Conservation (phyloP, 495 filamentous ascomycete genomes). For the Podospora conica region DNA sequence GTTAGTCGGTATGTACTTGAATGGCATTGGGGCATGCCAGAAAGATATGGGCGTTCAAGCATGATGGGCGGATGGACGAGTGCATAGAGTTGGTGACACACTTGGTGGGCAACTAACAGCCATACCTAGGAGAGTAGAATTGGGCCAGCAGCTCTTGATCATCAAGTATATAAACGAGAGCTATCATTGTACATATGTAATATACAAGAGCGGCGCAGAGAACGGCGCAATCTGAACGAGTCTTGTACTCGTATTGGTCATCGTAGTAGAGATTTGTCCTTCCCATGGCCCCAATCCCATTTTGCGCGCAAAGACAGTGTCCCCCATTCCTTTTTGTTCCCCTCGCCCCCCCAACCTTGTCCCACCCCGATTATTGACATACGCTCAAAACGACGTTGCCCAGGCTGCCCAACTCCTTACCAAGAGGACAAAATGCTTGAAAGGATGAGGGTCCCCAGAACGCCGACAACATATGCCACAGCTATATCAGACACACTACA, state of each 20-base stretch:
- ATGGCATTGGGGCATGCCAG: neutral
- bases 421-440: neutral
- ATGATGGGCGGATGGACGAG: neutral
- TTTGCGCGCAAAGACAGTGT: neutral
- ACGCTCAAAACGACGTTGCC: neutral
- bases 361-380: neutral
- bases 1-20: no score
- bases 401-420: constrained; percentile 1
- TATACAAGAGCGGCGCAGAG: neutral
- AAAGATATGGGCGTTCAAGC: neutral
- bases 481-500: neutral
- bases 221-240: neutral
- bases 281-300: neutral
- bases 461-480: constrained; percentile 5
- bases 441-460: constrained; percentile 1
- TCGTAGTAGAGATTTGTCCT: neutral
- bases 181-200: neutral
- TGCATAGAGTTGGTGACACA: neutral
- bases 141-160: neutral
- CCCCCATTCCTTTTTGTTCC: neutral
- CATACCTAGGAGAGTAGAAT: neutral
- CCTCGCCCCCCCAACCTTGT: neutral
- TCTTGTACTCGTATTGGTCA: neutral
- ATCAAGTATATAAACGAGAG: neutral
- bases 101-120: neutral